phyloP scores from a whole-genome alignment of 2,329 filamentous ascomycete species.

The Tympanopsis confertula region DNA sequence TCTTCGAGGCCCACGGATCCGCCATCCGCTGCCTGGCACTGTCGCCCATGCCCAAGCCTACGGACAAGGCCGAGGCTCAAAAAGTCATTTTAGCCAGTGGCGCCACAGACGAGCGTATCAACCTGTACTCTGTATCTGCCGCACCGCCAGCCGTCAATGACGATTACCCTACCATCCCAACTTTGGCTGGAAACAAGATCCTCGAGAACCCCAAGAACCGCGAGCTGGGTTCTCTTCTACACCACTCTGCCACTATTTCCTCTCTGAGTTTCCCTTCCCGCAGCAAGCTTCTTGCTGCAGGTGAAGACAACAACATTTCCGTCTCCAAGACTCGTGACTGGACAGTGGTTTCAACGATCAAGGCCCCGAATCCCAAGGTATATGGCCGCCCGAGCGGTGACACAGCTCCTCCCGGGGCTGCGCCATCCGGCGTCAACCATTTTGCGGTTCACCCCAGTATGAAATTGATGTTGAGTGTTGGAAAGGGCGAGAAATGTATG shows the following conservation, averaged over 20 bases:
- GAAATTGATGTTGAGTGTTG: constrained; percentile 91
- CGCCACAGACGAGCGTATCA: constrained; percentile 86
- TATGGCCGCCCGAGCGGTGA: constrained; percentile 77
- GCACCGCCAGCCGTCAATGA: constrained; percentile 46
- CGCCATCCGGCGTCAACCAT: constrained; percentile 82
- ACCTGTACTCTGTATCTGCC: constrained; percentile 79
- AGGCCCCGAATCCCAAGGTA: constrained; percentile 73
- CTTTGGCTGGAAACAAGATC: constrained; percentile 61
- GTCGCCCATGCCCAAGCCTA: constrained; percentile 57
- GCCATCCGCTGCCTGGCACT: constrained; percentile 81
- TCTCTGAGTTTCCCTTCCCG: constrained; percentile 71
- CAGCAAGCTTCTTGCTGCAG: constrained; percentile 75
- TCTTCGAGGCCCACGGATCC: constrained; percentile 87
- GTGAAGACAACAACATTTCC: constrained; percentile 84
- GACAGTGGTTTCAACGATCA: constrained; percentile 77
- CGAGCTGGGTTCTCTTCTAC: constrained; percentile 74
- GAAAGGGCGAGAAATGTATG: constrained; percentile 83
- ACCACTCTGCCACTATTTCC: constrained; percentile 76
- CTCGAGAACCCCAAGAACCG: constrained; percentile 78
- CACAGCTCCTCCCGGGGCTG: constrained; percentile 69
- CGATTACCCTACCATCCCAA: constrained; percentile 48
- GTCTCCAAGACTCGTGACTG: constrained; percentile 82
- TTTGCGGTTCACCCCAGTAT: constrained; percentile 93
- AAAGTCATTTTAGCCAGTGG: constrained; percentile 86
- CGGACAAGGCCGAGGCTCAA: constrained; percentile 49